Percentiles rank a stretch among this genome's conserved stretches.
phyloP scores from a whole-genome alignment of 108 stramenopile species.

The Nitzschia sp. region DNA sequence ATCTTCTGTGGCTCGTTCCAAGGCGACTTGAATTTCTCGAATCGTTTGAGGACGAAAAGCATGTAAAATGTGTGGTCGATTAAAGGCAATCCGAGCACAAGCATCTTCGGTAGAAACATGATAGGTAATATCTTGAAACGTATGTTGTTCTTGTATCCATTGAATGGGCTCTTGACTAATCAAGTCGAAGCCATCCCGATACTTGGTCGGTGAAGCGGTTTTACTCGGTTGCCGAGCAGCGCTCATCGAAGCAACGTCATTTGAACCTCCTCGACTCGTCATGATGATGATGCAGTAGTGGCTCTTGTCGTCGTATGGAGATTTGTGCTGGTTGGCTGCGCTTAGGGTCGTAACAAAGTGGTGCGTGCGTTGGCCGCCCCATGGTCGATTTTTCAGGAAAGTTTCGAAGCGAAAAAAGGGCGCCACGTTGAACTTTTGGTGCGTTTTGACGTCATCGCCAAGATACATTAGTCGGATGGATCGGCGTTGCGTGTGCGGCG shows the following conservation, averaged over 20 bases:
- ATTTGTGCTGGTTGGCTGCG: constrained; percentile 2
- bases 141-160: constrained; percentile 50
- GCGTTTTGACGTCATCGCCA: neutral
- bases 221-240: constrained; percentile 73
- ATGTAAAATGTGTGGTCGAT: constrained; percentile 85
- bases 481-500: too few relatives aligned
- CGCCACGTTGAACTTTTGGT: neutral
- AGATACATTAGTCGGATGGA: neutral
- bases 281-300: neutral
- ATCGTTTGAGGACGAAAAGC: constrained; percentile 95
- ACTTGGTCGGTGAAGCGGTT: constrained; percentile 71
- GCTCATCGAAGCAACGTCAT: constrained; percentile 66
- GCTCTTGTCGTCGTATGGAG: neutral
- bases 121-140: constrained; percentile 79
- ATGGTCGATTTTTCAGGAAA: neutral
- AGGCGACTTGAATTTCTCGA: constrained; percentile 81
- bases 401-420: neutral
- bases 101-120: constrained; percentile 66
- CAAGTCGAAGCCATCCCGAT: constrained; percentile 82
- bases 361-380: neutral
- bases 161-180: constrained; percentile 62
- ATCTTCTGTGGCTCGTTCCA: constrained; percentile 88
- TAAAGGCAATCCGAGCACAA: constrained; percentile 83
- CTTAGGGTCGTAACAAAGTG: neutral
- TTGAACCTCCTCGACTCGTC: neutral